A percentile compares a stretch with the other conserved stretches of the same genome.
These are phyloP conservation scores for Neonectria ditissima DNA, from an alignment of 2,329 filamentous ascomycete species.

Conservation along the genomic window DNA sequence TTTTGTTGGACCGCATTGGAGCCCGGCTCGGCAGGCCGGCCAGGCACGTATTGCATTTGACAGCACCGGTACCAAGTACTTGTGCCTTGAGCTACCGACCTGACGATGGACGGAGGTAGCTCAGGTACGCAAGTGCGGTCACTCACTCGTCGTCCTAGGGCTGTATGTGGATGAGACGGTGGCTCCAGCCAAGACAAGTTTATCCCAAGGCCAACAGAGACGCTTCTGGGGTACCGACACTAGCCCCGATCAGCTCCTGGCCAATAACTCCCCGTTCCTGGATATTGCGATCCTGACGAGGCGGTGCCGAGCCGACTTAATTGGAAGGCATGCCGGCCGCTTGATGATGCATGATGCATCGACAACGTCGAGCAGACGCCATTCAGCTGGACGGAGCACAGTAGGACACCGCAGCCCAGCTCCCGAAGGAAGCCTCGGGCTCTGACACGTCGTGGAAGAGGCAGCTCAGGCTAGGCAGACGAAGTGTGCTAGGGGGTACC, in stretches of 20 bases:
- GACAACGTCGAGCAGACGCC: conserved; percentile 23
- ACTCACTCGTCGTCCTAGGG: conserved; percentile 27
- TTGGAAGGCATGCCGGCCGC: conserved; percentile 6
- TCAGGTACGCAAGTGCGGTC: conserved; percentile 13
- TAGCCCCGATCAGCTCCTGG: conserved; percentile 26
- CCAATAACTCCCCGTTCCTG: conserved; percentile 33
- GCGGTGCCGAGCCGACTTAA: conserved; percentile 6
- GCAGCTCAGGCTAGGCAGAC: conserved; percentile 4
- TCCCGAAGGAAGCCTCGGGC: conserved; percentile 24
- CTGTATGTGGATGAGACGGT: conserved; percentile 23
- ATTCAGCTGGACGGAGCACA: conserved; percentile 14
- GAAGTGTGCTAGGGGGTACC: conserved; percentile 13
- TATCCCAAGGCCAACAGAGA: conserved; percentile 25
- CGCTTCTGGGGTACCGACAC: conserved; percentile 31
- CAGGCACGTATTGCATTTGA: conserved; percentile 21
- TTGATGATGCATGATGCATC: conserved; percentile 1
- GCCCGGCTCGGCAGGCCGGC: conserved; percentile 12
- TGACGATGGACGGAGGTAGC: conserved; percentile 10
- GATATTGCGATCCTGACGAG: conserved; percentile 8
- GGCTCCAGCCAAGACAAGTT: conserved; percentile 32
- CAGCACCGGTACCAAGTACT: conserved; percentile 6
- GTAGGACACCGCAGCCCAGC: conserved; percentile 22
- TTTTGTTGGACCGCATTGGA: conserved; percentile 16
- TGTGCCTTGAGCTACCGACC: neutral
- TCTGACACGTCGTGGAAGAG: conserved; percentile 36